Evolutionary conservation across 768 basidiomycete species (phyloP).

Genomic region (Lactifluus rugatus): DNA sequence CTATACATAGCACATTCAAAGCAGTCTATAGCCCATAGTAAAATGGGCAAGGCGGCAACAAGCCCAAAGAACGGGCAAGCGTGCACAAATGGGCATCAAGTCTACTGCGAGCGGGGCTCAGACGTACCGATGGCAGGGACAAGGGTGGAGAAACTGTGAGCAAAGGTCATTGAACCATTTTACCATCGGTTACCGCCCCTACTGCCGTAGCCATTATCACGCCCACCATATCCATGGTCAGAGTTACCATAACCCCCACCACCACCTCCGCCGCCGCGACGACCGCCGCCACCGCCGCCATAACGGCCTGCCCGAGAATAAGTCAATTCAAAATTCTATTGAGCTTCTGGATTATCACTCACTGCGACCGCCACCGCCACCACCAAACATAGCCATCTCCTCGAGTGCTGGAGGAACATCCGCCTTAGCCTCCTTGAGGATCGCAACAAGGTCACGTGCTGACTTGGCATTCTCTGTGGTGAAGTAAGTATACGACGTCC

Average conservation of each 20-base stretch:
- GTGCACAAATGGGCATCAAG: background rate
- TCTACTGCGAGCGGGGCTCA: background rate
- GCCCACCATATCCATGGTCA: conserved; percentile 33
- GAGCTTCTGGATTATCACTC: conserved; percentile 21
- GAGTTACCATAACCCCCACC: conserved; percentile 33
- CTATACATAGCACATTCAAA: conserved; percentile 11
- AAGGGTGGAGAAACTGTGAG: background rate
- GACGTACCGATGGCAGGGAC: background rate
- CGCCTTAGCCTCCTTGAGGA: conserved; percentile 82
- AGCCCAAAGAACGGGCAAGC: background rate
- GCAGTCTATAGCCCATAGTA: conserved; percentile 10
- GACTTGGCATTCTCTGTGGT: conserved; percentile 93
- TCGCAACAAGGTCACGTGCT: conserved; percentile 82
- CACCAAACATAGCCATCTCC: conserved; percentile 85
- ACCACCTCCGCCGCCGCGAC: conserved; percentile 36
- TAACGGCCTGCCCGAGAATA: conserved; percentile 45
- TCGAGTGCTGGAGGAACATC: conserved; percentile 80
- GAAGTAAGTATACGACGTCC: conserved; percentile 92
- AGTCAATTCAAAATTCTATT: background rate
- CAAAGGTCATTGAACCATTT: conserved; percentile 1
- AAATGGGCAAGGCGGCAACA: background rate
- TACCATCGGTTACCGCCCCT: conserved; percentile 27
- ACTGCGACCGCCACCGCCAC: conserved; percentile 72
- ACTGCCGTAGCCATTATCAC: conserved; percentile 34
- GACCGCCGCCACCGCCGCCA: conserved; percentile 36